phyloP scores from a whole-genome alignment of 139 green algal species.

The Gonium pectorale region DNA sequence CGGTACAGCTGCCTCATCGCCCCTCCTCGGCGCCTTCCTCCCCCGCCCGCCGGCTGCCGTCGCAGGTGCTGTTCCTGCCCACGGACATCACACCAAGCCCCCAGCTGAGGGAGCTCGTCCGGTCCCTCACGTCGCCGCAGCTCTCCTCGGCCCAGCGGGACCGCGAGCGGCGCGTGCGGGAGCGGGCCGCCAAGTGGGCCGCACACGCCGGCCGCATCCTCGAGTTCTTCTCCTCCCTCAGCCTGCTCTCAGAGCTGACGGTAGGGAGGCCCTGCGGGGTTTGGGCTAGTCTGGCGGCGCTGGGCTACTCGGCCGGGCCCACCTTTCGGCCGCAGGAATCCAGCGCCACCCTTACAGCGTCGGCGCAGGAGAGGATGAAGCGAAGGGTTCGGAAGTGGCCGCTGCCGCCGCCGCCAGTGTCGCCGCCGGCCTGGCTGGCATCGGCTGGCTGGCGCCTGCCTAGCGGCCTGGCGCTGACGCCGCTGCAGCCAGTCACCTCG shows the following conservation, averaged over 20 bases:
- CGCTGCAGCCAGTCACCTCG: conserved; percentile 32
- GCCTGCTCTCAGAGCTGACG: not conserved
- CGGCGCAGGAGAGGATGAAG: too few relatives aligned
- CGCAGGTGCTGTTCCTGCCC: conserved; percentile 39
- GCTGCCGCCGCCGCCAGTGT: too few relatives aligned
- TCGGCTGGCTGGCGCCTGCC: not conserved
- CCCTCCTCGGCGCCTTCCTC: too few relatives aligned
- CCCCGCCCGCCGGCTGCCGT: not conserved
- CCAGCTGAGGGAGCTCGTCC: too few relatives aligned
- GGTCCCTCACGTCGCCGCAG: not conserved
- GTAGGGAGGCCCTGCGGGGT: not conserved
- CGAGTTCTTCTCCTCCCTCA: conserved; percentile 50
- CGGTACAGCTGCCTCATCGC: too few relatives aligned
- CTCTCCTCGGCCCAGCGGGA: not conserved
- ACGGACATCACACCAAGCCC: not conserved
- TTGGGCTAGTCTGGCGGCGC: not conserved
- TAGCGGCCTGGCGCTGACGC: not conserved
- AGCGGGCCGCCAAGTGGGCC: conserved; percentile 43
- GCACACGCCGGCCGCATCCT: conserved; percentile 30
- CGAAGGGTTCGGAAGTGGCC: too few relatives aligned
- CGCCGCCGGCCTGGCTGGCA: not conserved
- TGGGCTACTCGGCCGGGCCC: not conserved
- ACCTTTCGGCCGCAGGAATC: not conserved
- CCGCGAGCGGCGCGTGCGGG: not conserved
- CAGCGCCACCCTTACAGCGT: not conserved